Evolutionary conservation across 495 filamentous ascomycete species (phyloP).

Genomic region (Aspergillus steynii): DNA sequence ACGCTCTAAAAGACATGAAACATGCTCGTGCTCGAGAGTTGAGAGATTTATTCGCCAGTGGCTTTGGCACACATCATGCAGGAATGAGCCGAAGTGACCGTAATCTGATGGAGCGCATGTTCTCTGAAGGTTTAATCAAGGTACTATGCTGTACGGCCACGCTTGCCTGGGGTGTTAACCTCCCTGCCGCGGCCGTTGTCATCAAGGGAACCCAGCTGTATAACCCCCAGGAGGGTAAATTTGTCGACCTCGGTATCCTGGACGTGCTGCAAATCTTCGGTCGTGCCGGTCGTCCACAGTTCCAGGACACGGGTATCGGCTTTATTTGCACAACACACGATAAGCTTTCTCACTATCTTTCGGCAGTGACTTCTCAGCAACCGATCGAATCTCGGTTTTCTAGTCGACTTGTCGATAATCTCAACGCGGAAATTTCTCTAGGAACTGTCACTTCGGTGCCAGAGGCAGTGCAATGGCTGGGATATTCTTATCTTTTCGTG

Average conservation of each 20-base stretch:
- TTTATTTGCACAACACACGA: slow-evolving; percentile 96
- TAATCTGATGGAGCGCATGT: slow-evolving; percentile 90
- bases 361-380: slow-evolving; percentile 90
- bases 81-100: slow-evolving; percentile 91
- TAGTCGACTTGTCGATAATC: slow-evolving; percentile 85
- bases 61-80: slow-evolving; percentile 93
- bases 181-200: slow-evolving; percentile 93
- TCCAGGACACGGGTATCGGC: slow-evolving; percentile 92
- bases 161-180: slow-evolving; percentile 97
- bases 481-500: slow-evolving; percentile 96
- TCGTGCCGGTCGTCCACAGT: slow-evolving; percentile 95
- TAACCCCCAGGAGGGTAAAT: slow-evolving; percentile 93
- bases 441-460: slow-evolving; percentile 94
- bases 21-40: slow-evolving; percentile 80
- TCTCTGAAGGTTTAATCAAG: slow-evolving; percentile 83
- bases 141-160: slow-evolving; percentile 98
- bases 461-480: slow-evolving; percentile 94
- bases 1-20: slow-evolving; percentile 77
- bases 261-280: slow-evolving; percentile 99
- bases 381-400: slow-evolving; percentile 96
- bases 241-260: slow-evolving; percentile 93
- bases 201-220: slow-evolving; percentile 99
- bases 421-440: slow-evolving; percentile 92
- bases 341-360: slow-evolving; percentile 87
- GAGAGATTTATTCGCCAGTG: slow-evolving; percentile 83